Base-by-base conservation (phyloP, 2,329 filamentous ascomycete species). In the Rutstroemia sp. region DNA sequence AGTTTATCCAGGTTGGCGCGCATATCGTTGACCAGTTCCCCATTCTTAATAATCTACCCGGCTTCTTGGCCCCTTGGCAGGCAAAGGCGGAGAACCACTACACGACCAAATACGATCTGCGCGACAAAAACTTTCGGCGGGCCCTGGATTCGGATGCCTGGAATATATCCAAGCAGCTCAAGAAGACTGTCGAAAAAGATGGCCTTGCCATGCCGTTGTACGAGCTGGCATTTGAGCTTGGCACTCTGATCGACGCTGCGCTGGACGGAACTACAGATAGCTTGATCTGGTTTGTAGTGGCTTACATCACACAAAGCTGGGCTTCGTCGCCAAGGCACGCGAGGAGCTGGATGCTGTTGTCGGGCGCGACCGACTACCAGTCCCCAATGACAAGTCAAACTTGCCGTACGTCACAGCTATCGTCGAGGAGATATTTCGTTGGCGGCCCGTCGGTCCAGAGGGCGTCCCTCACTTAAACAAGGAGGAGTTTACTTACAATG, bases 401-500 rank as follows among this genome's bases (percentile, higher is more conserved):
- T 44, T 47, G 37, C 52, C 52, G 8, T 54, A 54, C 42, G 5
- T 37, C 25, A 5, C n/a, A 9, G 52, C 52, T n/a, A 47, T 54
- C 37, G 44, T 54, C 44, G 27, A 56, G 19, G 53, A 56, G 46
- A 18, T 56, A 49, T 49, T 72, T 41, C 71, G 77, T n/a, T 76
- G 72, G 71, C 69, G 67, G 27, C 76, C 76, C 3, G 68, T 79
- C 4, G 49, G 10, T 23, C 49, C 49, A 23, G 49, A 39, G 16
- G 49, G 49, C 1, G 38, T 51, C 49, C 80, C 81, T 2, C 81
- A 84, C 65, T 73, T 71, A 49, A 73, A 77, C 16, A 71, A 77
- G 2, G 68, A 76, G 51, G 80, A 84, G 50, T 80, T 84, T 55
- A 71, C 75, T 12, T 84, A 83, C 63, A 71, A 77, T 21, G 80